These are phyloP conservation scores for Curvularia eragrostidis DNA, from an alignment of 2,329 filamentous ascomycete genomes.

Conservation along the genomic window DNA sequence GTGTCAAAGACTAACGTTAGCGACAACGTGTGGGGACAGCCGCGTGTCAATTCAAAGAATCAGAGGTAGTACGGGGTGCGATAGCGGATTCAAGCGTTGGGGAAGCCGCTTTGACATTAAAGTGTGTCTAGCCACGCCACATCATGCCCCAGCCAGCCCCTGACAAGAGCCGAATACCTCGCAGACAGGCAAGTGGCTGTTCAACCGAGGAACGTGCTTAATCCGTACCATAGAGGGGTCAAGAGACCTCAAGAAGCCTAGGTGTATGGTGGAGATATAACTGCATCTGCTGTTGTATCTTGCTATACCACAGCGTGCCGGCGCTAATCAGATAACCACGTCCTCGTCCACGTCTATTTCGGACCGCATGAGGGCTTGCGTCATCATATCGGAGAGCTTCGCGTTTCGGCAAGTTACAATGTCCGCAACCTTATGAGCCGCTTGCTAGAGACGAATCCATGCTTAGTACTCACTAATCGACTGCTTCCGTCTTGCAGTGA, in stretches of 20 bases:
- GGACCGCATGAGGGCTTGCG: background rate
- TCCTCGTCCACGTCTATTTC: background rate
- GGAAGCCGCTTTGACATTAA: background rate
- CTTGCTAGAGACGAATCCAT: background rate
- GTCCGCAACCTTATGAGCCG: background rate
- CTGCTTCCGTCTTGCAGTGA: background rate
- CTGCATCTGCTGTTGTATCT: background rate
- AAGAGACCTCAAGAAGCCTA: background rate
- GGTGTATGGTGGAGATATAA: background rate
- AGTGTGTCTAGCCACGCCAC: background rate
- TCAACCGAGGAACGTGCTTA: background rate
- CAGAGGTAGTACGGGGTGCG: background rate
- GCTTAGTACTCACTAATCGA: background rate
- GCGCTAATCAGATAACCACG: background rate
- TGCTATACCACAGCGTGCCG: background rate
- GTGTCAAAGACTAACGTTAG: background rate
- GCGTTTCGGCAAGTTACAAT: background rate
- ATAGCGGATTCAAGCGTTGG: background rate
- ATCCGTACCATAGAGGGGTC: background rate
- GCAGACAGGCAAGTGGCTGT: background rate
- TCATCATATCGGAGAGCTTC: background rate
- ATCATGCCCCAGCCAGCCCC: background rate
- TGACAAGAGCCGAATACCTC: background rate
- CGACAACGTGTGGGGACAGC: constrained; percentile 1
- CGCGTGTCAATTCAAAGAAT: constrained; percentile 1